A percentile compares a stretch with the other conserved stretches of the same genome.
Evolutionary conservation across 208 protist genomes (phyloP).

Genomic region (Leishmania arabica): DNA sequence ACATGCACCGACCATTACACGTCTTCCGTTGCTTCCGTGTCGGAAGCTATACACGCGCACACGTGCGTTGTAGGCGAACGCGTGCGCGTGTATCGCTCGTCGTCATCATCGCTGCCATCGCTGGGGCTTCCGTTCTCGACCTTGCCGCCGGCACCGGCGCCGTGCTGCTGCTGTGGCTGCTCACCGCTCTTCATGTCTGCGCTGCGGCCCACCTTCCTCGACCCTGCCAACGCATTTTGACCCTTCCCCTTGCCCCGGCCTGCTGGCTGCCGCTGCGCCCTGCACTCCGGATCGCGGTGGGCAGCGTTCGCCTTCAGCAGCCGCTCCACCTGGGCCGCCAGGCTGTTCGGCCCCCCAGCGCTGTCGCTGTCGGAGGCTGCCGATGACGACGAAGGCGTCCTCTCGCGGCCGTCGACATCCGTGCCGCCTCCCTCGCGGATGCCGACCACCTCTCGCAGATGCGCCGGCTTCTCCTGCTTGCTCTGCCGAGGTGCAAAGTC

Average conservation of each 20-base stretch:
- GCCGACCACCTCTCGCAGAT: constrained; percentile 9
- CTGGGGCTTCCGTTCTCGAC: background rate
- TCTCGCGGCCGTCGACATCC: background rate
- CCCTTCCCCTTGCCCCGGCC: background rate
- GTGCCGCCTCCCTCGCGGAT: background rate
- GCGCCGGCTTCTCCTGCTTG: constrained; percentile 18
- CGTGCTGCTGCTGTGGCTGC: background rate
- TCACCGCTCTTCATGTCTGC: background rate
- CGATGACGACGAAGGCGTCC: background rate
- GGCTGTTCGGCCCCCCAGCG: background rate
- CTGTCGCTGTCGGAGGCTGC: background rate
- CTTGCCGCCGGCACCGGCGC: background rate
- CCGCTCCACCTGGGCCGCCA: constrained; percentile 17
- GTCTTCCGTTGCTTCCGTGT: background rate
- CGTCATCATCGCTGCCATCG: constrained; percentile 2
- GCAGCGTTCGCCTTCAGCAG: constrained; percentile 12
- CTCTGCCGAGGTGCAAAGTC: constrained; percentile 62
- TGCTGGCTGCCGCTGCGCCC: constrained; percentile 1
- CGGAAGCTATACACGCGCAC: background rate
- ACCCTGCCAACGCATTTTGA: background rate
- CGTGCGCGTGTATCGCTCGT: background rate
- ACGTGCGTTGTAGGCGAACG: background rate
- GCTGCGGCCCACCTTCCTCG: background rate
- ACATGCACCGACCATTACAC: background rate
- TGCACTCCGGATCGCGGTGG: constrained; percentile 1